phyloP scores from a whole-genome alignment of 164 flowering plant genomes.

The Berberis vulgaris region DNA sequence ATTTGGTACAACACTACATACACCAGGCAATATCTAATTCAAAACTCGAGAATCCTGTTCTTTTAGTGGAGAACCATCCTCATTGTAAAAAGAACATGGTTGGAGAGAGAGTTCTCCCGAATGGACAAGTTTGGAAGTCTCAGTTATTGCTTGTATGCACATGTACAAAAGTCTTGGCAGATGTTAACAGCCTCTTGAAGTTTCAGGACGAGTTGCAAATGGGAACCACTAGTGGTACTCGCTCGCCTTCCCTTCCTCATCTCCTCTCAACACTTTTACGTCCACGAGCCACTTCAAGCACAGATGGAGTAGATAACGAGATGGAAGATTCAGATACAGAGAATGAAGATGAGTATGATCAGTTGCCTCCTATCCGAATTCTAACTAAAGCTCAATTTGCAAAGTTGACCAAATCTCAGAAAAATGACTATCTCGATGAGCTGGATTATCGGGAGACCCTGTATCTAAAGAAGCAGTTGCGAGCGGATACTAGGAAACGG shows the following conservation, averaged over 20 bases:
- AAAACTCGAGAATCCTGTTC: constrained; percentile 68
- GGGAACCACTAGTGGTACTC: constrained; percentile 33
- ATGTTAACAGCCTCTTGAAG: constrained; percentile 55
- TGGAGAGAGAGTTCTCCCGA: constrained; percentile 83
- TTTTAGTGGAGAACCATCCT: constrained; percentile 87
- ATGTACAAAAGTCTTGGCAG: constrained; percentile 75
- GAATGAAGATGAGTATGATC: constrained; percentile 82
- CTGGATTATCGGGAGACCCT: constrained; percentile 88
- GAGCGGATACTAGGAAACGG: constrained; percentile 39
- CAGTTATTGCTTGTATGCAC: constrained; percentile 62
- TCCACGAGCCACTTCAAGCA: constrained; percentile 22
- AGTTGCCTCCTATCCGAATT: constrained; percentile 78
- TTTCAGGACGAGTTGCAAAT: constrained; percentile 53
- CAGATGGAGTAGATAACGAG: constrained; percentile 29
- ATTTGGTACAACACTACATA: constrained; percentile 57
- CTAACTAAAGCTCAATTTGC: constrained; percentile 65
- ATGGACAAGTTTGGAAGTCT: constrained; percentile 80
- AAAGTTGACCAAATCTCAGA: constrained; percentile 49
- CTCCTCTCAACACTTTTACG: constrained; percentile 78
- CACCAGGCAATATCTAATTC: constrained; percentile 69
- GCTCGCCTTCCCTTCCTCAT: constrained; percentile 83
- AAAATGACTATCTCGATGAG: constrained; percentile 81
- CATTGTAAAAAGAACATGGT: constrained; percentile 44
- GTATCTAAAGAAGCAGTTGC: constrained; percentile 75
- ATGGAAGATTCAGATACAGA: constrained; percentile 40